Evolutionary conservation across 116 monocot genomes (phyloP).

Genomic region (Posidonia oceanica): DNA sequence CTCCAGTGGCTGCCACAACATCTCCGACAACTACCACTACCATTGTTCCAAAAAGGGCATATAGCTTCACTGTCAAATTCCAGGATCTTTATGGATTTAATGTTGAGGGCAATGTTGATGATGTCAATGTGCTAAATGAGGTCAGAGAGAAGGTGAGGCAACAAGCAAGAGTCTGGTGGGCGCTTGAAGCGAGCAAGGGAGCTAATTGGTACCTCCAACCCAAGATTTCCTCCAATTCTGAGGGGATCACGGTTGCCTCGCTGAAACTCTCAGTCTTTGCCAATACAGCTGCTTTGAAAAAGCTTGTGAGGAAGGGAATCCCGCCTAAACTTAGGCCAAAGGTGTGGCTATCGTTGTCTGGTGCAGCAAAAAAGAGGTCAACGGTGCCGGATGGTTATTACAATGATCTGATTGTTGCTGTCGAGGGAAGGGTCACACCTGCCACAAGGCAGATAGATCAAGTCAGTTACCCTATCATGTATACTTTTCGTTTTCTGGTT

Average conservation of each 20-base stretch:
- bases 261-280: conserved; percentile 56
- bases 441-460: conserved; percentile 91
- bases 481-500: neutral
- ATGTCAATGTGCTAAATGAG: conserved; percentile 91
- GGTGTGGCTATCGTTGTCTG: conserved; percentile 85
- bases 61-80: conserved; percentile 49
- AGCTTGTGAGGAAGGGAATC: conserved; percentile 76
- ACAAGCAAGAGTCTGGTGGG: conserved; percentile 85
- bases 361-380: conserved; percentile 82
- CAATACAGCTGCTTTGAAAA: conserved; percentile 55
- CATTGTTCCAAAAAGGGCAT: conserved; percentile 11
- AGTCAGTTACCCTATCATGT: conserved; percentile 26
- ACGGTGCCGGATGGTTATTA: conserved; percentile 93
- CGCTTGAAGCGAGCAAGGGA: conserved; percentile 78
- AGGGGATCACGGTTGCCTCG: conserved; percentile 50
- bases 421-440: conserved; percentile 71
- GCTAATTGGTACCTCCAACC: conserved; percentile 77
- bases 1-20: conserved; percentile 1
- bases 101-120: conserved; percentile 79
- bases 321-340: conserved; percentile 62
- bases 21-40: conserved; percentile 15
- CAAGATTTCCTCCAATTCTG: conserved; percentile 38
- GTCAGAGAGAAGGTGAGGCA: conserved; percentile 82
- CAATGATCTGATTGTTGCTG: conserved; percentile 68
- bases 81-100: conserved; percentile 90